phyloP scores from a whole-genome alignment of 176 grass and related monocot species.

The Triticum turgidum region DNA sequence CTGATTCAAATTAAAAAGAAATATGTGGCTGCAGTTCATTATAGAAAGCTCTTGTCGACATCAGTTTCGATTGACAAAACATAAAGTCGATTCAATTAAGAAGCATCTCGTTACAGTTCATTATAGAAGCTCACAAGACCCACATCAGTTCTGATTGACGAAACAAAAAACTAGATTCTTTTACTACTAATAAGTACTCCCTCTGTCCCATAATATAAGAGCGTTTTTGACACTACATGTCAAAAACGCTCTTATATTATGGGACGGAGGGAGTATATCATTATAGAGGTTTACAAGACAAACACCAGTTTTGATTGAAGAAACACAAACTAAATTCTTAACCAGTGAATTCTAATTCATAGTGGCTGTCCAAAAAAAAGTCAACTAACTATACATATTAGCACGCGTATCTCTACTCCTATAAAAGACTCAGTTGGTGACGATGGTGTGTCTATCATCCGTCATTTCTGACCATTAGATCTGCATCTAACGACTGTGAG shows the following conservation, averaged over 20 bases:
- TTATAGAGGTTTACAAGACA: not conserved
- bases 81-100: not conserved
- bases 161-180: not conserved
- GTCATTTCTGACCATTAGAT: too few relatives aligned
- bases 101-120: not conserved
- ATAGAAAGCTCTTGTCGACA: not conserved
- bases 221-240: too few relatives aligned
- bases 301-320: not conserved
- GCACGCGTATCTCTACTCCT: not conserved
- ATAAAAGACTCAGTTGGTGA: too few relatives aligned
- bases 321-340: not conserved
- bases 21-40: slow-evolving; percentile 10
- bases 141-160: not conserved
- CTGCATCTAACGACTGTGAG: too few relatives aligned
- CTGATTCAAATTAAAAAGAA: slow-evolving; percentile 6
- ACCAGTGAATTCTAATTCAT: not conserved
- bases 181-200: not conserved
- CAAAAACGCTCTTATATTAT: too few relatives aligned
- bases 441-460: too few relatives aligned
- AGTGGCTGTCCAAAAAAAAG: not conserved
- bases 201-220: too few relatives aligned
- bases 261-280: not conserved
- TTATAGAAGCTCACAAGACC: not conserved
- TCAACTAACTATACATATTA: not conserved
- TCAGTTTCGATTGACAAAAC: not conserved